A percentile compares a stretch with the other conserved stretches of the same genome.
Evolutionary conservation across 495 filamentous ascomycete genomes (phyloP).

Genomic region (Trichodelitschia bisporula): DNA sequence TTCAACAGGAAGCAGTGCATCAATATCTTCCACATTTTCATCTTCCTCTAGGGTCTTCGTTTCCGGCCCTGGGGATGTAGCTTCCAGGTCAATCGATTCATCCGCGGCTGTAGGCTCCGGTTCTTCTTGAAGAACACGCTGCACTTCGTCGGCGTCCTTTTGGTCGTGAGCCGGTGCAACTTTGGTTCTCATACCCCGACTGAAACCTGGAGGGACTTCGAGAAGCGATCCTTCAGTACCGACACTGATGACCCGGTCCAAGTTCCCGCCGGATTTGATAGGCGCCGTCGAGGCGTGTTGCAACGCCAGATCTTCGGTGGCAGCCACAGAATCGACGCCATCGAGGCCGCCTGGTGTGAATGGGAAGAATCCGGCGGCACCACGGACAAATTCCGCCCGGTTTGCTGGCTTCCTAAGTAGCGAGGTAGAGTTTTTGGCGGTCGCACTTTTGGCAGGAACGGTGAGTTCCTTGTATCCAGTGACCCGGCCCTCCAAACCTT

Average conservation of each 20-base stretch:
- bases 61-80: constrained; percentile 9
- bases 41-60: constrained; percentile 22
- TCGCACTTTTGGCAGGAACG: constrained; percentile 69
- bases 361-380: constrained; percentile 83
- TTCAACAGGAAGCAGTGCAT: constrained; percentile 71
- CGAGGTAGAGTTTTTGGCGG: constrained; percentile 90
- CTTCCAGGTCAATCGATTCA: constrained; percentile 20
- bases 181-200: constrained; percentile 48
- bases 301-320: constrained; percentile 39
- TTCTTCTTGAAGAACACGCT: constrained; percentile 47
- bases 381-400: constrained; percentile 82
- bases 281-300: constrained; percentile 12
- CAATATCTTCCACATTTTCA: constrained; percentile 44
- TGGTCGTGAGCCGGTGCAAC: constrained; percentile 32
- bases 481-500: constrained; percentile 80
- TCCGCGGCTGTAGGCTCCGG: constrained; percentile 21
- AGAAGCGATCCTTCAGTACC: constrained; percentile 55
- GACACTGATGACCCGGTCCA: constrained; percentile 66
- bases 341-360: constrained; percentile 88
- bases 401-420: constrained; percentile 67
- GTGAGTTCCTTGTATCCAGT: constrained; percentile 91
- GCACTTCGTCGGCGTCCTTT: constrained; percentile 41
- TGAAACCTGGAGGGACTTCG: constrained; percentile 61
- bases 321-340: constrained; percentile 56
- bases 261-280: constrained; percentile 16